Conservation (phyloP, 2,329 filamentous ascomycete genomes). For the Beauveria bassiana region DNA sequence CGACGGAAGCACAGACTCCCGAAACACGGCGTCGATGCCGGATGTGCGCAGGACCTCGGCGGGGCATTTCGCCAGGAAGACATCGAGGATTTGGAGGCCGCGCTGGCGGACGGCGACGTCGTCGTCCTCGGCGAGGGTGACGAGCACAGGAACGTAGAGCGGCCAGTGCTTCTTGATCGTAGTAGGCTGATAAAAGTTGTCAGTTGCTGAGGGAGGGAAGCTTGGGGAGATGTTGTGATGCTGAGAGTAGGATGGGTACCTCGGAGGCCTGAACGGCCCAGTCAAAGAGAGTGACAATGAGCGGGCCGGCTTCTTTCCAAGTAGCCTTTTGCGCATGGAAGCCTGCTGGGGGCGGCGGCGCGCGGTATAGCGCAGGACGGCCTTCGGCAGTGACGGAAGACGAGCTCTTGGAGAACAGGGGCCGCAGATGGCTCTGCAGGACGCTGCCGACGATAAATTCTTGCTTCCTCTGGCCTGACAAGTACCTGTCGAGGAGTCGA, state of each 20-base stretch:
- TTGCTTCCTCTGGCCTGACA: constrained; percentile 15
- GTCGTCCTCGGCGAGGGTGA: constrained; percentile 61
- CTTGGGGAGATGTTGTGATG: background rate
- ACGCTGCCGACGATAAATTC: constrained; percentile 46
- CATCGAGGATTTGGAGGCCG: constrained; percentile 46
- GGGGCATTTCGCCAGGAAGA: constrained; percentile 49
- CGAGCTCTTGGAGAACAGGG: constrained; percentile 54
- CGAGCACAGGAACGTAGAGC: constrained; percentile 59
- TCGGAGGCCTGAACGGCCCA: constrained; percentile 51
- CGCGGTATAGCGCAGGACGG: constrained; percentile 21
- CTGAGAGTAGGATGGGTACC: constrained; percentile 23
- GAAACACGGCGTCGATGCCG: constrained; percentile 60
- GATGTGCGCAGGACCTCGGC: constrained; percentile 47
- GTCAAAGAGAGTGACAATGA: constrained; percentile 18
- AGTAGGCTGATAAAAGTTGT: background rate
- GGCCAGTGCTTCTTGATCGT: constrained; percentile 47
- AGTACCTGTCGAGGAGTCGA: constrained; percentile 23
- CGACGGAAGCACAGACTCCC: constrained; percentile 61
- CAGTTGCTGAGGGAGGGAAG: no score
- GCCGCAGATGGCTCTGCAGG: constrained; percentile 56
- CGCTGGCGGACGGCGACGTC: constrained; percentile 42
- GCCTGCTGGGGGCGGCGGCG: background rate
- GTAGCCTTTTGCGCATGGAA: constrained; percentile 8
- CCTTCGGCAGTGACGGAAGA: constrained; percentile 28
- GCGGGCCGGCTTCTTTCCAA: constrained; percentile 19